Evolutionary conservation across 139 green algal genomes (phyloP).

Genomic region (Haematococcus lacustris): DNA sequence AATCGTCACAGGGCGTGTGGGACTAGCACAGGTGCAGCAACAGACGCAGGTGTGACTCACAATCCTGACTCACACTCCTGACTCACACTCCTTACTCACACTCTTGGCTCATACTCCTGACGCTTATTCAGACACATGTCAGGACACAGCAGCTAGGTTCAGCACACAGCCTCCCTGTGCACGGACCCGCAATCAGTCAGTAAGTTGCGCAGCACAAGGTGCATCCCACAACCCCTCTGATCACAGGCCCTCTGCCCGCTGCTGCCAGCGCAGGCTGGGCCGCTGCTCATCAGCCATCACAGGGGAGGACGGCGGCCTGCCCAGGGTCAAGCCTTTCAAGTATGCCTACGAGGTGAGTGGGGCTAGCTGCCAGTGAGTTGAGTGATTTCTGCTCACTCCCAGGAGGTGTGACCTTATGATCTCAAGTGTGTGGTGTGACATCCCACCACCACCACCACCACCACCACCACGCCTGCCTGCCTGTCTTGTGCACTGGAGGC

Average conservation of each 20-base stretch:
- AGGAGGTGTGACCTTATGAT: too few species aligned
- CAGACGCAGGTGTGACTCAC: not conserved
- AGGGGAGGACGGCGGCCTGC: conserved; percentile 56
- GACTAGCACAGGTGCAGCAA: not conserved
- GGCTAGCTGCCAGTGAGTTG: too few species aligned
- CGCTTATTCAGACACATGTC: not conserved
- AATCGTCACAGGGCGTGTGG: not conserved
- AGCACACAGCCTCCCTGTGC: too few species aligned
- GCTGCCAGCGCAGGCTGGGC: conserved; percentile 46
- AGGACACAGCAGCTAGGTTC: not conserved
- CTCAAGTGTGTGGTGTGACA: too few species aligned
- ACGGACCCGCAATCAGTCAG: too few species aligned
- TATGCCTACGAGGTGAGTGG: conserved; percentile 52
- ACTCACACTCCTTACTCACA: not conserved
- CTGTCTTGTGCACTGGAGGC: too few species aligned
- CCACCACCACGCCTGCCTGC: too few species aligned
- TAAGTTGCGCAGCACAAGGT: not conserved
- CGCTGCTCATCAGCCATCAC: conserved; percentile 76
- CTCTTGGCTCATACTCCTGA: too few species aligned
- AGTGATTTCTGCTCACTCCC: too few species aligned
- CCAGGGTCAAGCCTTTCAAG: conserved; percentile 95
- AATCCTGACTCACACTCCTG: not conserved
- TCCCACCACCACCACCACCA: too few species aligned
- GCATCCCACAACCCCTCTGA: not conserved
- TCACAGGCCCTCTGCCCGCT: not conserved